These are phyloP conservation scores for Xylaria intraflava DNA, from an alignment of 495 filamentous ascomycete species.

Conservation along the genomic window DNA sequence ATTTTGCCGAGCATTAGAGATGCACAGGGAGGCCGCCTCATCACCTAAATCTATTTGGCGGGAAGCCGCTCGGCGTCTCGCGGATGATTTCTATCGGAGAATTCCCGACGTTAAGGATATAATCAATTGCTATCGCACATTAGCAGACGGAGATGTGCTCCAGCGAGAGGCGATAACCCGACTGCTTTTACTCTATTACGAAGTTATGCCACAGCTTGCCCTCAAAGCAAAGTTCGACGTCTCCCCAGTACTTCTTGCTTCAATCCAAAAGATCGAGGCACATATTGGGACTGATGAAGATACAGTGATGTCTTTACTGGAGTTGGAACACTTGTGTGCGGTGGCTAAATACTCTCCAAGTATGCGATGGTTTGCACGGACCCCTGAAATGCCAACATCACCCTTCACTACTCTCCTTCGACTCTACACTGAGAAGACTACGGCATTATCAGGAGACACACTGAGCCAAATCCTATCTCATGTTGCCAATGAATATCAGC, in stretches of 20 bases:
- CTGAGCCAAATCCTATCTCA: conserved; percentile 41
- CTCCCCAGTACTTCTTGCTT: conserved; percentile 61
- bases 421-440: conserved; percentile 40
- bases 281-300: conserved; percentile 31
- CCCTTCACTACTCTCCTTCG: conserved; percentile 60
- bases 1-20: conserved; percentile 51
- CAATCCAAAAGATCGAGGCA: conserved; percentile 38
- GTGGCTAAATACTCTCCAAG: conserved; percentile 71
- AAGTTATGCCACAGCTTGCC: conserved; percentile 71
- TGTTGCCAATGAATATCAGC: conserved; percentile 46
- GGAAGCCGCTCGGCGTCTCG: conserved; percentile 55
- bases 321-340: conserved; percentile 67
- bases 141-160: conserved; percentile 58
- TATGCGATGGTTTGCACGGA: conserved; percentile 70
- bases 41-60: conserved; percentile 51
- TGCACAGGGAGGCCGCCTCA: conserved; percentile 44
- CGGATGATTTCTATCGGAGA: conserved; percentile 67
- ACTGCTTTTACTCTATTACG: conserved; percentile 71
- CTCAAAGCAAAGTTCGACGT: conserved; percentile 82
- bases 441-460: conserved; percentile 34
- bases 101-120: conserved; percentile 75
- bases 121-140: conserved; percentile 59
- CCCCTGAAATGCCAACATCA: conserved; percentile 45
- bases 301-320: conserved; percentile 49
- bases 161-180: conserved; percentile 72